phyloP scores from a whole-genome alignment of 345 rosid species.

The Ailanthus altissimus region DNA sequence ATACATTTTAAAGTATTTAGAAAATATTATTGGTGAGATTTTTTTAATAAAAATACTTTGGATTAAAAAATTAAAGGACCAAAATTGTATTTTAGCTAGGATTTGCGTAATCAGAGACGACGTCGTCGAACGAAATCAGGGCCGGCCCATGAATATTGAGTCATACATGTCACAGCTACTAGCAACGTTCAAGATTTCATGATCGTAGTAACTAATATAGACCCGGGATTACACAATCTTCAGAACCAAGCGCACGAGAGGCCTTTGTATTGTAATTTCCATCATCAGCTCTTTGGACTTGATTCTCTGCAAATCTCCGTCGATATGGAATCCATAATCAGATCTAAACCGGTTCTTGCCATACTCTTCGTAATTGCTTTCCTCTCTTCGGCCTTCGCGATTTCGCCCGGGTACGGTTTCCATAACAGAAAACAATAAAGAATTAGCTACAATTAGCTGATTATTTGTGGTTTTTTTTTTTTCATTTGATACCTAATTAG shows the following conservation, averaged over 20 bases:
- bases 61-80: background rate
- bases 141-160: background rate
- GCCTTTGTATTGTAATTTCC: conserved; percentile 6
- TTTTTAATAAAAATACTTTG: no score
- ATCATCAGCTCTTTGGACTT: conserved; percentile 12
- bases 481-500: no score
- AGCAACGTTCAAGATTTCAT: conserved; percentile 8
- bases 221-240: background rate
- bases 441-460: background rate
- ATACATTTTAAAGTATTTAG: no score
- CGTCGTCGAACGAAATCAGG: background rate
- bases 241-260: background rate
- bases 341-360: conserved; percentile 38
- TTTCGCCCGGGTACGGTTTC: conserved; percentile 46
- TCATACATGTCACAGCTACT: background rate
- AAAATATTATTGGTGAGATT: no score
- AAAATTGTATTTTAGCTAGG: background rate
- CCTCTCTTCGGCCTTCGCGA: conserved; percentile 39
- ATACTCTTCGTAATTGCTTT: conserved; percentile 35
- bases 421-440: background rate
- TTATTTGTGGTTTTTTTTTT: background rate
- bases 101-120: no score
- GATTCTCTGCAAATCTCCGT: background rate
- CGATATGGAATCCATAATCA: conserved; percentile 44
- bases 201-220: background rate